Conservation (phyloP, 441 rosid genomes). For the Bocquillonia castaneifolia region DNA sequence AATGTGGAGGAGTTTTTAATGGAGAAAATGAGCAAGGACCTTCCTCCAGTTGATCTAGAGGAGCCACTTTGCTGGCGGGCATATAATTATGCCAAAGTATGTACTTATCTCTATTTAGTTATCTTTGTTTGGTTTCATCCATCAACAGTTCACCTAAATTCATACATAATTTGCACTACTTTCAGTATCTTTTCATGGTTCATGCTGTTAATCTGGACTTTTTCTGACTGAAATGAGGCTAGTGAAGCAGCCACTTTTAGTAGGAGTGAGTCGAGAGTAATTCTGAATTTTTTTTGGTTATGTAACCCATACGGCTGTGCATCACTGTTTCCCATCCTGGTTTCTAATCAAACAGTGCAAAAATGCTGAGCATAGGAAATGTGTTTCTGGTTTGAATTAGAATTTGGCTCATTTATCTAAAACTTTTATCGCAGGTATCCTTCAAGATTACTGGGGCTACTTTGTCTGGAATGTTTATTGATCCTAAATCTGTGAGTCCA, state of each 20-base stretch:
- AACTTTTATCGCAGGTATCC: slow-evolving; percentile 51
- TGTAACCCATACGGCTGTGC: not conserved
- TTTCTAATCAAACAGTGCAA: not conserved
- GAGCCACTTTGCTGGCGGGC: slow-evolving; percentile 98
- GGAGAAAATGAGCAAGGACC: slow-evolving; percentile 83
- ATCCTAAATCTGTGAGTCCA: slow-evolving; percentile 77
- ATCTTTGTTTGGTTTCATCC: slow-evolving; percentile 19
- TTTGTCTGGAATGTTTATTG: slow-evolving; percentile 69
- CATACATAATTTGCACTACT: not conserved
- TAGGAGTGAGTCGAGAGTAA: not conserved
- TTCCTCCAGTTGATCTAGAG: slow-evolving; percentile 79
- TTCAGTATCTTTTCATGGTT: not conserved
- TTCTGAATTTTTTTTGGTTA: not conserved
- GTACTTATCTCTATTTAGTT: slow-evolving; percentile 17
- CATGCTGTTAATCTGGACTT: not conserved
- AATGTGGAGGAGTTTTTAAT: slow-evolving; percentile 71
- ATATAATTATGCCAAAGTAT: slow-evolving; percentile 81
- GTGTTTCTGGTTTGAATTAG: not conserved
- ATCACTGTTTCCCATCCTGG: not conserved
- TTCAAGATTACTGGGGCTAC: slow-evolving; percentile 82
- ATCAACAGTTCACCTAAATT: slow-evolving; percentile 16
- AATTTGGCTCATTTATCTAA: not conserved
- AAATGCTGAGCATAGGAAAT: not conserved
- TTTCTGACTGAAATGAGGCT: not conserved
- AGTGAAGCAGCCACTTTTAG: not conserved